Percentiles rank a stretch among this genome's conserved stretches.
These are phyloP conservation scores for Oidiodendron maius DNA, from an alignment of 495 filamentous ascomycete species.

Conservation along the genomic window DNA sequence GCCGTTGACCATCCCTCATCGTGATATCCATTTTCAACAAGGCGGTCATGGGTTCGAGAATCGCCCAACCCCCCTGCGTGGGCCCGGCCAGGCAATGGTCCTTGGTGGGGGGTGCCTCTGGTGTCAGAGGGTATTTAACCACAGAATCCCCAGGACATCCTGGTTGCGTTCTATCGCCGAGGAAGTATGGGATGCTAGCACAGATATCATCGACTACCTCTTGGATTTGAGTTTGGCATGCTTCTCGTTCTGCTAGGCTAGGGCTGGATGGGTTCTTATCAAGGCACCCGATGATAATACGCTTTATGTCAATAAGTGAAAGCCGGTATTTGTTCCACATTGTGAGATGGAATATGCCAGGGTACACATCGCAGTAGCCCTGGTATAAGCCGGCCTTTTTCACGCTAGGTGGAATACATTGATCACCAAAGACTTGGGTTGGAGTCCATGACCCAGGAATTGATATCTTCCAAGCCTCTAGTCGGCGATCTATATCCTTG, in stretches of 20 bases:
- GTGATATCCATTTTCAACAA: neutral
- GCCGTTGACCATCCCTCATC: constrained; percentile 5
- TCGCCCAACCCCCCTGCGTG: neutral
- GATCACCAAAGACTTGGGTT: neutral
- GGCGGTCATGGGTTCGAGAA: constrained; percentile 1
- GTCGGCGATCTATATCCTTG: constrained; percentile 1
- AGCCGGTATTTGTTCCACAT: constrained; percentile 5
- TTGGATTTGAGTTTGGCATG: neutral
- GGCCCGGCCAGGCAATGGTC: constrained; percentile 3
- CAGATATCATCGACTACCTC: constrained; percentile 6
- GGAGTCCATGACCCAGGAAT: constrained; percentile 3
- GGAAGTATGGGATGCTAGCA: constrained; percentile 4
- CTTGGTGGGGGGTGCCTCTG: neutral
- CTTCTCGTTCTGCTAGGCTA: neutral
- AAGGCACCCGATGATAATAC: neutral
- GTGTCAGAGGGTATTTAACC: neutral
- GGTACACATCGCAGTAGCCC: constrained; percentile 5
- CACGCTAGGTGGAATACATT: neutral
- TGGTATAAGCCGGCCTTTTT: constrained; percentile 4
- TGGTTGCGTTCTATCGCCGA: constrained; percentile 2
- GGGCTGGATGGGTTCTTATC: neutral
- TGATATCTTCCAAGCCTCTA: neutral
- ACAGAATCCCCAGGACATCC: constrained; percentile 1
- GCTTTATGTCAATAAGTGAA: neutral
- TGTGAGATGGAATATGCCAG: neutral